A percentile compares a stretch with the other conserved stretches of the same genome.
Evolutionary conservation across 768 basidiomycete species (phyloP).

Genomic region (Serendipita indica): DNA sequence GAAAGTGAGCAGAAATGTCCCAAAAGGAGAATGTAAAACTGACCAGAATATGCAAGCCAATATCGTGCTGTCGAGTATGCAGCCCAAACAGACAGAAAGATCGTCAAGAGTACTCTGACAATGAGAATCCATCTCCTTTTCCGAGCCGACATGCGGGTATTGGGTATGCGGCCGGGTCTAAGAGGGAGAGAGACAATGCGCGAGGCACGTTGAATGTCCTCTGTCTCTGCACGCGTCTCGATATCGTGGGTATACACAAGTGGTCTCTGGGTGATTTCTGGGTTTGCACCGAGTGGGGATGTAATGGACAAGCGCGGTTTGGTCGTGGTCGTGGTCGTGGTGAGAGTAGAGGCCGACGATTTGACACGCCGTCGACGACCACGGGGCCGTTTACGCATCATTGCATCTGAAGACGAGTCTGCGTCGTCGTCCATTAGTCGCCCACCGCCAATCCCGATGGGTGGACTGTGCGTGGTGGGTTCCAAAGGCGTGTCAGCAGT

Average conservation of each 20-base stretch:
- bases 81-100: neutral
- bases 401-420: neutral
- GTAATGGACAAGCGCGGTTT: neutral
- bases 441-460: neutral
- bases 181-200: neutral
- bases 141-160: neutral
- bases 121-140: neutral
- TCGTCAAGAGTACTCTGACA: neutral
- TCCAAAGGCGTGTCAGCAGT: neutral
- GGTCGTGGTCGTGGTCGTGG: neutral
- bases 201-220: neutral
- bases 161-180: neutral
- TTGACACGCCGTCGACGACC: neutral
- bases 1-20: neutral
- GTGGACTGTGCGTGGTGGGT: neutral
- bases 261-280: neutral
- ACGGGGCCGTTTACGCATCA: too few species aligned
- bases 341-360: neutral
- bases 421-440: neutral
- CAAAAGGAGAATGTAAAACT: neutral
- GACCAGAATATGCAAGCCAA: constrained; percentile 9
- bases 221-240: neutral
- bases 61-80: constrained; percentile 1
- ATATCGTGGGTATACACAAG: neutral
- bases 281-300: neutral